These are phyloP conservation scores for Cucumis hystrix DNA, from an alignment of 306 rosid genomes.

Conservation along the genomic window DNA sequence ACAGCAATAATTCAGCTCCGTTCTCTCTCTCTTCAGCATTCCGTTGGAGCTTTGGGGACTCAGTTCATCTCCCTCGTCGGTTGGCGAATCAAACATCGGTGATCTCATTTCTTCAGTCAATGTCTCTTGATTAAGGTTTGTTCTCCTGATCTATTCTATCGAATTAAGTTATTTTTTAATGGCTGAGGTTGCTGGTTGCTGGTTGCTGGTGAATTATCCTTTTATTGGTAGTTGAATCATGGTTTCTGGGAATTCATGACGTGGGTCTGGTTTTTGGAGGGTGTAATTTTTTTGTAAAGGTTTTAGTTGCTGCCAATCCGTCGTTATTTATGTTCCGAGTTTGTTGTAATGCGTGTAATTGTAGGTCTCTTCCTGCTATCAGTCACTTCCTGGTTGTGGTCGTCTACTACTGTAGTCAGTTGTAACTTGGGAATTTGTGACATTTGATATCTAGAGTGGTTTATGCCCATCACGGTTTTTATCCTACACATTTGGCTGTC, in stretches of 20 bases:
- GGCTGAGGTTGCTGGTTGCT: neutral
- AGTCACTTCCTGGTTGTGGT: neutral
- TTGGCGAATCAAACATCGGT: neutral
- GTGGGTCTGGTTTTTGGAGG: neutral
- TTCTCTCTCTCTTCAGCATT: neutral
- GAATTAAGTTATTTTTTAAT: neutral
- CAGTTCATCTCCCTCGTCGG: neutral
- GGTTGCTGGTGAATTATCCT: neutral
- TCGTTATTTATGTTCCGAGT: neutral
- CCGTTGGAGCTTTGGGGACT: neutral
- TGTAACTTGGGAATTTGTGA: neutral
- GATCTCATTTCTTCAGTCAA: constrained; percentile 7
- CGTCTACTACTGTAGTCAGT: neutral
- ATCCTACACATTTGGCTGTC: neutral
- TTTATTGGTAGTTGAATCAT: neutral
- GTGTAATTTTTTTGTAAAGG: neutral
- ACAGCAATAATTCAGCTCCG: neutral
- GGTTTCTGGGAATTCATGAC: neutral
- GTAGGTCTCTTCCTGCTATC: neutral
- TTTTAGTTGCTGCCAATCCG: neutral
- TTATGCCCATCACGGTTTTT: neutral
- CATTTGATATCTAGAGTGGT: neutral
- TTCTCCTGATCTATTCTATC: neutral
- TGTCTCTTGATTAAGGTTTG: neutral
- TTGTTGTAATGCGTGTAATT: neutral